A percentile compares a stretch with the other conserved stretches of the same genome.
These are phyloP conservation scores for Neofusicoccum ribis DNA, from an alignment of 2,329 filamentous ascomycete species.

Conservation along the genomic window DNA sequence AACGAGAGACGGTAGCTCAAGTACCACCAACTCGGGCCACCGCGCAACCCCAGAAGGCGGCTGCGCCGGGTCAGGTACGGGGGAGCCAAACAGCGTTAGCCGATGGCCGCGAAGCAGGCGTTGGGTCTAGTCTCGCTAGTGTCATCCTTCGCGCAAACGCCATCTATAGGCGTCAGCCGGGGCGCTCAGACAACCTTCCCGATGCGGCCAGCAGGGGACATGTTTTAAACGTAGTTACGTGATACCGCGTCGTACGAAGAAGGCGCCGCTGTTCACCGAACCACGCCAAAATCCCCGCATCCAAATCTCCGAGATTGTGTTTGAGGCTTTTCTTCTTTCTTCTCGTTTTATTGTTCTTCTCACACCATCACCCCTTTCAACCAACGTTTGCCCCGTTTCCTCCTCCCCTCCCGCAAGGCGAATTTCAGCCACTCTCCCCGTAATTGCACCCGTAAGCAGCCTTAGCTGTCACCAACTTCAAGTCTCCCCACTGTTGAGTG, in stretches of 20 bases:
- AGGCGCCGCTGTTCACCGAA: background rate
- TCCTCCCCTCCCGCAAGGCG: background rate
- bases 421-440: background rate
- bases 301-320: background rate
- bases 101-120: background rate
- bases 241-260: conserved; percentile 8
- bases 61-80: conserved; percentile 1
- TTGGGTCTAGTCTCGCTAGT: background rate
- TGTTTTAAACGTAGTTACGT: conserved; percentile 5
- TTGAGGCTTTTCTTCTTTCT: background rate
- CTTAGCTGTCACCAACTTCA: background rate
- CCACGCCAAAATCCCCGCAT: background rate
- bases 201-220: background rate
- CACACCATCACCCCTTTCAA: background rate
- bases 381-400: no score
- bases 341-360: background rate
- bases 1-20: no score
- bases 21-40: no score
- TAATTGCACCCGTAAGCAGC: background rate
- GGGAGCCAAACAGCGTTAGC: background rate
- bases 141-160: background rate
- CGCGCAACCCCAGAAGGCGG: no score
- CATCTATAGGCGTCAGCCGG: background rate
- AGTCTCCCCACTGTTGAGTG: background rate
- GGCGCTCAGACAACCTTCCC: conserved; percentile 14